These are phyloP conservation scores for Colletotrichum eremochloae DNA, from an alignment of 2,329 filamentous ascomycete species.

Conservation along the genomic window DNA sequence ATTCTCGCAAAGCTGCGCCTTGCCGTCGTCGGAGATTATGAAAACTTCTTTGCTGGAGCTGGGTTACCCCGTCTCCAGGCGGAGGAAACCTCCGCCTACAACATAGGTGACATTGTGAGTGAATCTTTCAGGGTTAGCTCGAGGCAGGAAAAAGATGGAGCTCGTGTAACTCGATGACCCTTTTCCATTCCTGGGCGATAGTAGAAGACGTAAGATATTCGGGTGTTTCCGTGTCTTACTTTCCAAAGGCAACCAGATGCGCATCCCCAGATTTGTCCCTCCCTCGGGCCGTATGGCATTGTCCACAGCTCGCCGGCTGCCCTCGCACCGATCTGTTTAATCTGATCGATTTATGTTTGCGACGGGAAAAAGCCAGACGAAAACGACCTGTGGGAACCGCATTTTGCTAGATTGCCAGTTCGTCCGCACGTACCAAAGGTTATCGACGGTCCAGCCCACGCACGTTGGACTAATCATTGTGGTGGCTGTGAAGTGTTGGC, in stretches of 20 bases:
- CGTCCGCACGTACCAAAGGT: not conserved
- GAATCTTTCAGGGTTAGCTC: not conserved
- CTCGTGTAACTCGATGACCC: not conserved
- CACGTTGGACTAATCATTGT: slow-evolving; percentile 2
- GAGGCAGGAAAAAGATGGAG: not conserved
- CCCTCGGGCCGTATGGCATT: not conserved
- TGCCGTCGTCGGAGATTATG: not conserved
- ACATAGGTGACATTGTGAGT: not conserved
- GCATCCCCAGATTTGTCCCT: not conserved
- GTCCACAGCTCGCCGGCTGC: not conserved
- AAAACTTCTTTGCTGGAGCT: too few relatives aligned
- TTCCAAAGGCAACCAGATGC: not conserved
- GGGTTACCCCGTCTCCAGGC: not conserved
- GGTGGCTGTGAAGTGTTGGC: slow-evolving; percentile 11
- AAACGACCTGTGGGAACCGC: not conserved
- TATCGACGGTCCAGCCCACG: slow-evolving; percentile 16
- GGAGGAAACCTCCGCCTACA: not conserved
- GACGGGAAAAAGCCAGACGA: not conserved
- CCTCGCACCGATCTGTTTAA: slow-evolving; percentile 1
- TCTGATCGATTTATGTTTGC: not conserved
- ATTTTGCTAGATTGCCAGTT: not conserved
- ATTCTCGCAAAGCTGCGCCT: too few relatives aligned
- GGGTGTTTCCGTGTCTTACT: not conserved
- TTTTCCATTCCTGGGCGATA: not conserved
- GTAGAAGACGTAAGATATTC: not conserved